phyloP scores from a whole-genome alignment of 1,284 basidiomycete species.

The Sanghuangporus sanghuang region DNA sequence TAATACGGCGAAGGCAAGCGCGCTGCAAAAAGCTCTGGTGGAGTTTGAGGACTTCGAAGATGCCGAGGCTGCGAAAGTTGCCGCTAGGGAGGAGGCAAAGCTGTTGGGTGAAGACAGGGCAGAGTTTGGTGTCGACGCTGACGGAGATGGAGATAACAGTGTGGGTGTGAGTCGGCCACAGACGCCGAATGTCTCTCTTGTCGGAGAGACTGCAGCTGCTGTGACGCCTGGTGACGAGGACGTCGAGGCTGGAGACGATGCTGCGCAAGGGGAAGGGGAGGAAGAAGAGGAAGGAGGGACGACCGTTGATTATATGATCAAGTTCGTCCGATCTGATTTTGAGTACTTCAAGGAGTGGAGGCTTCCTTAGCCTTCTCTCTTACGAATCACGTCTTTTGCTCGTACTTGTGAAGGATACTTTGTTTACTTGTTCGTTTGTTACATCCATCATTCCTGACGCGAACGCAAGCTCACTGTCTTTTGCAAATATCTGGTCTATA shows the following conservation, averaged over 20 bases:
- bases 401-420: background rate
- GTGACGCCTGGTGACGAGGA: conserved; percentile 11
- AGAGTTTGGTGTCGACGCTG: conserved; percentile 49
- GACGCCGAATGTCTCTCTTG: background rate
- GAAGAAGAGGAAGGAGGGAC: conserved; percentile 61
- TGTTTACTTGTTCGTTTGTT: background rate
- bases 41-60: conserved; percentile 90
- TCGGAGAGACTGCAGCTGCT: background rate
- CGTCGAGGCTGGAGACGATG: conserved; percentile 30
- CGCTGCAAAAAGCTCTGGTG: conserved; percentile 65
- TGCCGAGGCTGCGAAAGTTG: conserved; percentile 73
- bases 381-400: background rate
- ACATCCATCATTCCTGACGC: background rate
- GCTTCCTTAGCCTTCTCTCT: conserved; percentile 29
- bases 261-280: conserved; percentile 30
- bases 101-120: conserved; percentile 72
- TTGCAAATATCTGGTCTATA: background rate
- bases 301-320: conserved; percentile 85
- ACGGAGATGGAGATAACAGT: background rate
- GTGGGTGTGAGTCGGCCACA: conserved; percentile 23
- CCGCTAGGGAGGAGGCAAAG: conserved; percentile 66
- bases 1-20: conserved; percentile 24
- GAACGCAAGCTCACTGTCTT: no score
- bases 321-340: conserved; percentile 68
- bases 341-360: conserved; percentile 76